phyloP scores from a whole-genome alignment of 345 rosid species.

The Carallia brachiata region DNA sequence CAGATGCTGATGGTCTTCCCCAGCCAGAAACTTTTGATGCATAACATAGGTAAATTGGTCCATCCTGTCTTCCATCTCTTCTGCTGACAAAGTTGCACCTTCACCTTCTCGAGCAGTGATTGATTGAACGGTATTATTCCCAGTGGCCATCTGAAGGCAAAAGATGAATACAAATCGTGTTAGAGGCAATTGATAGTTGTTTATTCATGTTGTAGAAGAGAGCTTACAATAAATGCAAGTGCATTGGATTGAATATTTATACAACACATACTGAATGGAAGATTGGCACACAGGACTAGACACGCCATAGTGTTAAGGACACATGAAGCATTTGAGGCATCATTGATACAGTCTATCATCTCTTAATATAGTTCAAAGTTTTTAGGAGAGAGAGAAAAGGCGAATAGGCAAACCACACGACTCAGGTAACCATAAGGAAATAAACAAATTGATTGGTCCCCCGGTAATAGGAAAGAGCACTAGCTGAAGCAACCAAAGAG shows the following conservation, averaged over 20 bases:
- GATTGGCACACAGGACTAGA: neutral
- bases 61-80: slow-evolving; percentile 79
- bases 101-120: slow-evolving; percentile 16
- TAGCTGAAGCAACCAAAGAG: too few species aligned
- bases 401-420: too few species aligned
- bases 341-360: too few species aligned
- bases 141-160: slow-evolving; percentile 21
- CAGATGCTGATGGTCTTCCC: slow-evolving; percentile 79
- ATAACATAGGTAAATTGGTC: slow-evolving; percentile 72
- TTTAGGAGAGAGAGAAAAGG: too few species aligned
- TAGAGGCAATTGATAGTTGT: neutral
- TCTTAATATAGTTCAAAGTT: too few species aligned
- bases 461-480: too few species aligned
- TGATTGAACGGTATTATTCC: slow-evolving; percentile 5
- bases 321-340: neutral
- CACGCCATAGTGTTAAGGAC: neutral
- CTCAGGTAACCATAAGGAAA: too few species aligned
- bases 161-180: slow-evolving; percentile 1
- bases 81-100: slow-evolving; percentile 40
- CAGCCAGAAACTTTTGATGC: slow-evolving; percentile 88
- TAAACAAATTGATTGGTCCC: too few species aligned
- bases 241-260: neutral
- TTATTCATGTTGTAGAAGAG: too few species aligned
- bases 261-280: neutral
- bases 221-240: neutral